Conservation (phyloP, 192 early-diverging fungal species). For the Funneliformis mosseae region DNA sequence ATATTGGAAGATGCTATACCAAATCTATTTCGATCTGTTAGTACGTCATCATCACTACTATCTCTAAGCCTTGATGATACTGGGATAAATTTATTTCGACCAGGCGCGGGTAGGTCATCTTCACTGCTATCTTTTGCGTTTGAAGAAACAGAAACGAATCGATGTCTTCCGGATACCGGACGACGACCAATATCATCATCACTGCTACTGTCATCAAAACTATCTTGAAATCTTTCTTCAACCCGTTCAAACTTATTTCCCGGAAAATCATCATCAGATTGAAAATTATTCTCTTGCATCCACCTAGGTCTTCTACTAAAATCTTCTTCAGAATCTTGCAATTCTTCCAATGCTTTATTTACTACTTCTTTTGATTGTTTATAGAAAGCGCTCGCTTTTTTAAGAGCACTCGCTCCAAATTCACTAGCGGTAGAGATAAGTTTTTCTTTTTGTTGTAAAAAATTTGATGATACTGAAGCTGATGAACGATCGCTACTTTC, state of each 20-base stretch:
- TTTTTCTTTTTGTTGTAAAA: constrained; percentile 57
- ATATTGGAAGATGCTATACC: background rate
- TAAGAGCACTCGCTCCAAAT: constrained; percentile 63
- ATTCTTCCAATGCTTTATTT: constrained; percentile 61
- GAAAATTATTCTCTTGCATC: constrained; percentile 36
- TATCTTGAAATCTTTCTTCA: constrained; percentile 18
- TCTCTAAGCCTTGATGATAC: background rate
- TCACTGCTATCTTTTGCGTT: background rate
- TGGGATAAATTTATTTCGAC: background rate
- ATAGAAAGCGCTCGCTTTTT: constrained; percentile 67
- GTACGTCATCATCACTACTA: background rate
- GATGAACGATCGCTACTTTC: constrained; percentile 24
- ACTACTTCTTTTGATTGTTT: constrained; percentile 64
- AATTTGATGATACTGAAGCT: constrained; percentile 10
- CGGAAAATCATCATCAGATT: constrained; percentile 37
- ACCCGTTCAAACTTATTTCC: constrained; percentile 23
- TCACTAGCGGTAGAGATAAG: constrained; percentile 57
- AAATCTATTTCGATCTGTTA: background rate
- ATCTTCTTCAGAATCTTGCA: constrained; percentile 48
- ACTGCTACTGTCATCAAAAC: constrained; percentile 22
- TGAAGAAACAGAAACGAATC: background rate
- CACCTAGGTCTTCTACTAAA: constrained; percentile 37
- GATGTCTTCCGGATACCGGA: background rate
- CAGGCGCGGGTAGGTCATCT: background rate
- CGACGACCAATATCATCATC: constrained; percentile 6